Percentiles rank a stretch among this genome's conserved stretches.
These are phyloP conservation scores for Cordyceps tenuipes DNA, from an alignment of 2,329 filamentous ascomycete genomes.

Conservation along the genomic window DNA sequence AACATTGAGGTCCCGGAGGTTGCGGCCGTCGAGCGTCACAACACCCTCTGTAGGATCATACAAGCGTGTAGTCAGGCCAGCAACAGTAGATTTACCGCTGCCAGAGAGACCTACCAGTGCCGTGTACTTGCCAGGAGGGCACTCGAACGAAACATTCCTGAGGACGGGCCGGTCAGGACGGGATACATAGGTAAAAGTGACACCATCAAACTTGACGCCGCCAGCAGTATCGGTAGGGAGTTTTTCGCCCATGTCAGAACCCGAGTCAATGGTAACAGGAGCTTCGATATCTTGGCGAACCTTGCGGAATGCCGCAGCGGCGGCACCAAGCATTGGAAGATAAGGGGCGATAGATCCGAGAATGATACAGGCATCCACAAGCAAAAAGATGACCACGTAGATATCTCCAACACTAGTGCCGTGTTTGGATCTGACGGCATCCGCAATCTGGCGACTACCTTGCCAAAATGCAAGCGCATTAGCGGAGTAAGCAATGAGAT, in stretches of 20 bases:
- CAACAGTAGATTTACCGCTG: slow-evolving; percentile 49
- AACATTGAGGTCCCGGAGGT: slow-evolving; percentile 41
- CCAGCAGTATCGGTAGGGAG: slow-evolving; percentile 34
- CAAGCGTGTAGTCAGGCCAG: slow-evolving; percentile 46
- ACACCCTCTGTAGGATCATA: slow-evolving; percentile 46
- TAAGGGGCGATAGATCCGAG: slow-evolving; percentile 56
- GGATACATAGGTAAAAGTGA: slow-evolving; percentile 38
- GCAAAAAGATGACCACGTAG: slow-evolving; percentile 57
- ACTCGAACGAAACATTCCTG: slow-evolving; percentile 36
- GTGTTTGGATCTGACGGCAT: slow-evolving; percentile 26
- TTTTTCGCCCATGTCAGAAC: slow-evolving; percentile 29
- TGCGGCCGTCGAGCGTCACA: slow-evolving; percentile 39
- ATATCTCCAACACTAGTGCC: slow-evolving; percentile 37
- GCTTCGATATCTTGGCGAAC: slow-evolving; percentile 50
- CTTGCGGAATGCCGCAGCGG: slow-evolving; percentile 49
- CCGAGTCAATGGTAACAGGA: slow-evolving; percentile 36
- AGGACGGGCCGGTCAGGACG: slow-evolving; percentile 34
- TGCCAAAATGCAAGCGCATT: slow-evolving; percentile 63
- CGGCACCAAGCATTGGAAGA: slow-evolving; percentile 51
- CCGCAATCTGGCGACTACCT: slow-evolving; percentile 45
- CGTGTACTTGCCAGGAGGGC: slow-evolving; percentile 41
- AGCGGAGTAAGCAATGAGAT: slow-evolving; percentile 59
- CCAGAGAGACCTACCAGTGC: slow-evolving; percentile 52
- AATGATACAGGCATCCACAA: slow-evolving; percentile 55
- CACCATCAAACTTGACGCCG: slow-evolving; percentile 30